A percentile compares a stretch with the other conserved stretches of the same genome.
These are phyloP conservation scores for Musa beccarii DNA, from an alignment of 176 grass and related monocot species.

Conservation along the genomic window DNA sequence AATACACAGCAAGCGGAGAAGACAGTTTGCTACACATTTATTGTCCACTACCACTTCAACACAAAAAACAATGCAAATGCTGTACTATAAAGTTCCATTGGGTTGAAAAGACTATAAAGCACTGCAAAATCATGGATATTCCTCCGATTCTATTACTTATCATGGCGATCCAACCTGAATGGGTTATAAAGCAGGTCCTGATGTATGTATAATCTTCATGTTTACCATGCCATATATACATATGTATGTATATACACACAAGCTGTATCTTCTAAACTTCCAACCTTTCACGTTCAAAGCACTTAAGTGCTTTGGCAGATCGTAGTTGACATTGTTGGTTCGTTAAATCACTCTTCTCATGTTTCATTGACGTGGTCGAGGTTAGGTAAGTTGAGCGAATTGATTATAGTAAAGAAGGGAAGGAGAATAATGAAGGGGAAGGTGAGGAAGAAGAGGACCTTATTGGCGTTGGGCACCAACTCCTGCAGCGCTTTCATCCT, in stretches of 20 bases:
- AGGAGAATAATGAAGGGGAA: conserved; percentile 12
- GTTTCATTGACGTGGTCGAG: not conserved
- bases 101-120: not conserved
- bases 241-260: no score
- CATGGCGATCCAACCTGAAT: no score
- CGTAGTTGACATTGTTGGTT: not conserved
- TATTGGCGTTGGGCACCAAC: conserved; percentile 82
- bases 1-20: not conserved
- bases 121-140: no score
- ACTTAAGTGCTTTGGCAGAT: not conserved
- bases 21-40: no score
- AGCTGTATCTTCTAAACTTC: no score
- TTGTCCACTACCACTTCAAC: not conserved
- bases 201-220: no score
- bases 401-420: not conserved
- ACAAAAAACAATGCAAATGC: not conserved
- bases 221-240: no score
- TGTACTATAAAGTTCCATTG: not conserved
- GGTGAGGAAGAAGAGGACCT: conserved; percentile 37
- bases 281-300: no score
- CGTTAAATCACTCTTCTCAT: not conserved
- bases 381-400: conserved; percentile 6
- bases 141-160: no score
- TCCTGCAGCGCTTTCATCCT: conserved; percentile 98
- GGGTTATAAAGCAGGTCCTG: no score